Evolutionary conservation across 1,284 basidiomycete genomes (phyloP).

Genomic region (Ustilago lituana): DNA sequence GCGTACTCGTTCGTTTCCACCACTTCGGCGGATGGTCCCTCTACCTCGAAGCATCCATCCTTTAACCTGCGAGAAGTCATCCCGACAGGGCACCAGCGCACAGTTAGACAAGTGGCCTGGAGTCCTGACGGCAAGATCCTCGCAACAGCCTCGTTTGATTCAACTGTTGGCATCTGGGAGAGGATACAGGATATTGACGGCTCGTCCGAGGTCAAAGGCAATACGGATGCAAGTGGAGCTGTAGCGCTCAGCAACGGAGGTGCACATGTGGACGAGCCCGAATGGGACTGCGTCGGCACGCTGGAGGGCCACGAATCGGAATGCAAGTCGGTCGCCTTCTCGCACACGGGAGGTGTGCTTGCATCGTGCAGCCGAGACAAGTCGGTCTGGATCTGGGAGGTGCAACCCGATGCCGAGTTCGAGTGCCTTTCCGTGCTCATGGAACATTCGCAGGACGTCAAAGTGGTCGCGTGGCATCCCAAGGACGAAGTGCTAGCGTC

Average conservation of each 20-base stretch:
- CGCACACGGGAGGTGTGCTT: constrained; percentile 78
- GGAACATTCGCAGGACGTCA: constrained; percentile 98
- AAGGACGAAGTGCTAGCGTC: constrained; percentile 94
- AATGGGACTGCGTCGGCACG: constrained; percentile 83
- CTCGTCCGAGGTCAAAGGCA: constrained; percentile 9
- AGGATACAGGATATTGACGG: constrained; percentile 63
- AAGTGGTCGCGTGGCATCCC: constrained; percentile 94
- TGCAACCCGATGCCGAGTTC: constrained; percentile 79
- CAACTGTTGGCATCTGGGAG: constrained; percentile 92
- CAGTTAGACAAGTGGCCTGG: constrained; percentile 90
- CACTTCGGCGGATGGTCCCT: constrained; percentile 33
- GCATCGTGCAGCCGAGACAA: constrained; percentile 96
- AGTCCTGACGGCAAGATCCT: constrained; percentile 85
- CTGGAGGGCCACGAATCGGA: constrained; percentile 97
- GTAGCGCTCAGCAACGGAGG: constrained; percentile 68
- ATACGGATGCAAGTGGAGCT: constrained; percentile 10
- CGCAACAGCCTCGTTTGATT: constrained; percentile 95
- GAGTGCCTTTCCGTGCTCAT: constrained; percentile 95
- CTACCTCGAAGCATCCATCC: constrained; percentile 47
- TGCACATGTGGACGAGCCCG: constrained; percentile 43
- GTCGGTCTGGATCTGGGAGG: constrained; percentile 98
- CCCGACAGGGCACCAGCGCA: constrained; percentile 84
- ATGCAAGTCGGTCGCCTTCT: constrained; percentile 93
- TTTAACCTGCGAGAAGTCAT: constrained; percentile 64
- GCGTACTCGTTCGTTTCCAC: constrained; percentile 71